Percentiles rank a stretch among this genome's conserved stretches.
Conservation (phyloP, 2,329 filamentous ascomycete genomes). For the Sphaerulina musiva region DNA sequence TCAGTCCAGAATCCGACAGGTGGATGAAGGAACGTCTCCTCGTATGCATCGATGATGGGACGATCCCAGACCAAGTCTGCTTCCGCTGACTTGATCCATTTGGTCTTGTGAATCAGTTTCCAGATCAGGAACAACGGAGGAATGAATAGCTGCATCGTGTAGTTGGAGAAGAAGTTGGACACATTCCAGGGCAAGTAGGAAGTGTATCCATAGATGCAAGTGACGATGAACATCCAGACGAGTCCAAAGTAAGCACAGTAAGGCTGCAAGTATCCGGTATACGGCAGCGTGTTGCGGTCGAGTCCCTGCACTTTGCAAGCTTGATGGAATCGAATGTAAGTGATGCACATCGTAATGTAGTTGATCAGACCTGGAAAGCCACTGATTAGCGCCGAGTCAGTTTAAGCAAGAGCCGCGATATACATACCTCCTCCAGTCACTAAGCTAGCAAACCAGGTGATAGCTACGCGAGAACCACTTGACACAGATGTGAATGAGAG, state of each 20-base stretch:
- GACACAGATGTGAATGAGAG: conserved; percentile 33
- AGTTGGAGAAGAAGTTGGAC: conserved; percentile 46
- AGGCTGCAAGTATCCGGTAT: conserved; percentile 51
- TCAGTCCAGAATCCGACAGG: conserved; percentile 51
- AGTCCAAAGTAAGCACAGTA: conserved; percentile 44
- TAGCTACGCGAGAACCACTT: conserved; percentile 27
- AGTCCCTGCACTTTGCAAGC: conserved; percentile 48
- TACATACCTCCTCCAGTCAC: conserved; percentile 46
- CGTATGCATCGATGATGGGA: conserved; percentile 53
- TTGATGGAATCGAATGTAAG: conserved; percentile 54
- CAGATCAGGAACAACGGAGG: conserved; percentile 37
- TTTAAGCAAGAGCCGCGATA: too few relatives aligned
- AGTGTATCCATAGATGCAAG: conserved; percentile 52
- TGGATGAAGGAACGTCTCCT: conserved; percentile 44
- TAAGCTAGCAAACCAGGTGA: conserved; percentile 45
- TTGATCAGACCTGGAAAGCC: conserved; percentile 46
- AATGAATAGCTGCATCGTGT: conserved; percentile 33
- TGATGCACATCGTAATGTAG: conserved; percentile 55
- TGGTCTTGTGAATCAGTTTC: conserved; percentile 58
- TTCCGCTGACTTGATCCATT: conserved; percentile 48
- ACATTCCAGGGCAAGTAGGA: conserved; percentile 44
- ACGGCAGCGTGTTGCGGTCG: conserved; percentile 51
- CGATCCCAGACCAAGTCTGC: conserved; percentile 56
- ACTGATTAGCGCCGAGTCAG: too few relatives aligned
- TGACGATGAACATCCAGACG: conserved; percentile 30